phyloP scores from a whole-genome alignment of 306 rosid genomes.

The Medicago ruthenica region DNA sequence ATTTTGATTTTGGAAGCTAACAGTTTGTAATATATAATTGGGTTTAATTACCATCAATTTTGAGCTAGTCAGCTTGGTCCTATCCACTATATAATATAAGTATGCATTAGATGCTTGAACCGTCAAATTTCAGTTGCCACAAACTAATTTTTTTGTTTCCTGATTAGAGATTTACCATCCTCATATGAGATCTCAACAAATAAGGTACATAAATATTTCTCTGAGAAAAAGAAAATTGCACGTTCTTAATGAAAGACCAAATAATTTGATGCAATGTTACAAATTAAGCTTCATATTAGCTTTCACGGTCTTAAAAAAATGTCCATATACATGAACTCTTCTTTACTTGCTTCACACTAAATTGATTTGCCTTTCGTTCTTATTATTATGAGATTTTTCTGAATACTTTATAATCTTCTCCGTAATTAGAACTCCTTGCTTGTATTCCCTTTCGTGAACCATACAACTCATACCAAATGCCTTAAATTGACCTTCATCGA shows the following conservation, averaged over 20 bases:
- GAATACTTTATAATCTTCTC: not conserved
- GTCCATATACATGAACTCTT: not conserved
- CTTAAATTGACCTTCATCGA: conserved; percentile 20
- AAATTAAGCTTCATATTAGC: not conserved
- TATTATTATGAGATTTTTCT: not conserved
- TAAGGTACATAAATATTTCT: not conserved
- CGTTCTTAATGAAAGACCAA: not conserved
- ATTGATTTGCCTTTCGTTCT: not conserved
- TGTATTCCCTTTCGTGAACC: not conserved
- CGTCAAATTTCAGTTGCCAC: too few relatives aligned
- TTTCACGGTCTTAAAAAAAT: not conserved
- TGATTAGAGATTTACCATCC: too few relatives aligned
- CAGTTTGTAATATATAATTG: too few relatives aligned
- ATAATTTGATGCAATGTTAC: not conserved
- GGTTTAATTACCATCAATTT: too few relatives aligned
- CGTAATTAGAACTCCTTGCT: not conserved
- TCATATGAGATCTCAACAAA: too few relatives aligned
- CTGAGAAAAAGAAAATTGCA: too few relatives aligned
- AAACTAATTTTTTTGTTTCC: too few relatives aligned
- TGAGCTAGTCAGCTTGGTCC: too few relatives aligned
- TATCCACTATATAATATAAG: too few relatives aligned
- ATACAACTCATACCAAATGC: conserved; percentile 20
- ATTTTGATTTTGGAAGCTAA: too few relatives aligned
- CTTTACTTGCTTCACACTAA: not conserved
- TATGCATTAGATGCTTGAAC: too few relatives aligned